These are phyloP conservation scores for Coprinellus micaceus DNA, from an alignment of 768 basidiomycete genomes.

Conservation along the genomic window DNA sequence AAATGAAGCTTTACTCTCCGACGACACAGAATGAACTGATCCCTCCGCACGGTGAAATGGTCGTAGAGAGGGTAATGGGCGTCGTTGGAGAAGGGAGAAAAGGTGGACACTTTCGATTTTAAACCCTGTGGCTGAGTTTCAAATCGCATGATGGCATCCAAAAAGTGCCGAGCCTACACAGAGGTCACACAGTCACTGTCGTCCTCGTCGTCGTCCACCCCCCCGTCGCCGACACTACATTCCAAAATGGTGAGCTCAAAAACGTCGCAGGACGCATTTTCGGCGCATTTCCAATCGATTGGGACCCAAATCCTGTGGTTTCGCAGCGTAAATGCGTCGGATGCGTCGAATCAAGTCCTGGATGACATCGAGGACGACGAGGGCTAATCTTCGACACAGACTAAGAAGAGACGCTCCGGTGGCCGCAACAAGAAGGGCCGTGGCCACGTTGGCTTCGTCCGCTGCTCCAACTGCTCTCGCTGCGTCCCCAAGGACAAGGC, in stretches of 20 bases:
- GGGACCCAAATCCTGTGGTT: conserved; percentile 14
- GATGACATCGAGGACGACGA: not conserved
- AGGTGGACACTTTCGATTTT: too few relatives aligned
- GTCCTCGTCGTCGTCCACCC: conserved; percentile 35
- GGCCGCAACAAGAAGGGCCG: conserved; percentile 99
- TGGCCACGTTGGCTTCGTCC: conserved; percentile 90
- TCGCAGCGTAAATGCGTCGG: conserved; percentile 28
- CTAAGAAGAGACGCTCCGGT: conserved; percentile 98
- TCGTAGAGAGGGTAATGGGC: not conserved
- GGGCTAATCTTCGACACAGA: conserved; percentile 46
- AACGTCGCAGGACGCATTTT: conserved; percentile 8
- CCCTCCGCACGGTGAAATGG: not conserved
- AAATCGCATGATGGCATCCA: too few relatives aligned
- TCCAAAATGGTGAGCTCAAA: conserved; percentile 40
- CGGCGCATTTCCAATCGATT: not conserved
- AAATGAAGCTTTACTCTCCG: conserved; percentile 61
- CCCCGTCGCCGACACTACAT: conserved; percentile 20
- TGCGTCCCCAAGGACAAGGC: conserved; percentile 99
- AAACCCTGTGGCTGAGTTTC: too few relatives aligned
- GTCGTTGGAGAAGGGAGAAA: not conserved
- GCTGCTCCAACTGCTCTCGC: conserved; percentile 99
- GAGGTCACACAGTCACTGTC: too few relatives aligned
- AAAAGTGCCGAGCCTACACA: too few relatives aligned
- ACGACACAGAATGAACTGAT: conserved; percentile 21
- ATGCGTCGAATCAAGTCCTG: conserved; percentile 27